These are phyloP conservation scores for Cryptosporidium baileyi DNA, from an alignment of 169 alveolate species.

Conservation along the genomic window DNA sequence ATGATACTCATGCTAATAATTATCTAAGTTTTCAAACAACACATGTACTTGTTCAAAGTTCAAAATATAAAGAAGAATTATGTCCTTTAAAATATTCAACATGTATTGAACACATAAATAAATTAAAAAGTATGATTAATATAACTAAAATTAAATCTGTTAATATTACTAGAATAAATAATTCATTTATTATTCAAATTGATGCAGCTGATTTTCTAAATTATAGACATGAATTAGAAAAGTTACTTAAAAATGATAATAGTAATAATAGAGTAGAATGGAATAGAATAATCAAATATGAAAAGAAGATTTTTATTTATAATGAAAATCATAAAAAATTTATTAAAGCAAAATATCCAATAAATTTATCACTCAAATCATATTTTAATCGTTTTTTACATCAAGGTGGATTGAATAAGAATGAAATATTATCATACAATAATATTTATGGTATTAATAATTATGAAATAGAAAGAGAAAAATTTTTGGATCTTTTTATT, in stretches of 20 bases:
- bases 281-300: not conserved
- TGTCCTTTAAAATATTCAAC: slow-evolving; percentile 32
- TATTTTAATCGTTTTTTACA: not conserved
- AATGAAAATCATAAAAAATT: not conserved
- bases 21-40: too few relatives aligned
- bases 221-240: not conserved
- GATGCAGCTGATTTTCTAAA: slow-evolving; percentile 13
- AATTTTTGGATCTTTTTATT: slow-evolving; percentile 87
- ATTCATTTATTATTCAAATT: not conserved
- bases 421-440: not conserved
- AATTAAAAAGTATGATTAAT: not conserved
- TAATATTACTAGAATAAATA: not conserved
- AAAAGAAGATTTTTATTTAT: slow-evolving; percentile 19
- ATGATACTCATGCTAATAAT: not conserved
- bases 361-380: slow-evolving; percentile 4
- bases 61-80: not conserved
- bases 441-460: slow-evolving; percentile 88
- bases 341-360: slow-evolving; percentile 13
- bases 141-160: not conserved
- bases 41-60: slow-evolving; percentile 18
- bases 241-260: not conserved
- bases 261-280: not conserved
- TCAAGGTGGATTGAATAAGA: slow-evolving; percentile 5
- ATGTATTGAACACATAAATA: slow-evolving; percentile 10
- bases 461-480: slow-evolving; percentile 91